Evolutionary conservation across 2,329 filamentous ascomycete species (phyloP).

Genomic region (Tolypocladium paradoxum): DNA sequence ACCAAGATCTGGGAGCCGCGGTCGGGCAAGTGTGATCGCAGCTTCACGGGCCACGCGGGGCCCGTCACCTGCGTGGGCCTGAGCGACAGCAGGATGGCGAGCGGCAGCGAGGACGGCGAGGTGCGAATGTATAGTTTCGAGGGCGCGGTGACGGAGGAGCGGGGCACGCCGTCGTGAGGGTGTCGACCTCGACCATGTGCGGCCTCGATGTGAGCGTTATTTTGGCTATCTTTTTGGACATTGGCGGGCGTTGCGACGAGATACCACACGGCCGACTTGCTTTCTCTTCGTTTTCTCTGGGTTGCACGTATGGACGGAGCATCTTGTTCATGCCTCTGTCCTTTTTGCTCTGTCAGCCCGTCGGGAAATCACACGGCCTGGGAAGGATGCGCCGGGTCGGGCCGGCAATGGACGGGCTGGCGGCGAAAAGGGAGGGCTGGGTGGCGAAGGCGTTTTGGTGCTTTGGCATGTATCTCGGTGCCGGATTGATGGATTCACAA

Average conservation of each 20-base stretch:
- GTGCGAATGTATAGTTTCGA: conserved; percentile 76
- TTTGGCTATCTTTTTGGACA: background rate
- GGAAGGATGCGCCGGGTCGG: background rate
- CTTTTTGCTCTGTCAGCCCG: background rate
- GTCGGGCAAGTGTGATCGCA: conserved; percentile 83
- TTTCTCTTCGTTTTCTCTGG: background rate
- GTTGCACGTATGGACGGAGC: background rate
- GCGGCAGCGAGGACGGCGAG: conserved; percentile 87
- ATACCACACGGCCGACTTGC: background rate
- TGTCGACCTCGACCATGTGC: background rate
- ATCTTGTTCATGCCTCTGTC: no score
- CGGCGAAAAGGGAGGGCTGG: background rate
- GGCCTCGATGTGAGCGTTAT: no score
- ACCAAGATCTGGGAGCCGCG: conserved; percentile 90
- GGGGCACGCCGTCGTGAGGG: conserved; percentile 37
- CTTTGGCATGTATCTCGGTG: background rate
- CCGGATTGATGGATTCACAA: background rate
- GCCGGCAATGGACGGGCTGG: background rate
- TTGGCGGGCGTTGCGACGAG: background rate
- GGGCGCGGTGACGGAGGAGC: conserved; percentile 36
- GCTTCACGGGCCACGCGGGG: conserved; percentile 80
- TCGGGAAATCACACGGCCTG: no score
- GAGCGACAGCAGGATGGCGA: conserved; percentile 81
- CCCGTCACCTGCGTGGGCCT: conserved; percentile 90
- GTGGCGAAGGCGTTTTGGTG: background rate